Evolutionary conservation across 2,329 filamentous ascomycete genomes (phyloP), one percentile per base, ranked within the genome.

Genomic region (Cladophialophora yegresii): DNA sequence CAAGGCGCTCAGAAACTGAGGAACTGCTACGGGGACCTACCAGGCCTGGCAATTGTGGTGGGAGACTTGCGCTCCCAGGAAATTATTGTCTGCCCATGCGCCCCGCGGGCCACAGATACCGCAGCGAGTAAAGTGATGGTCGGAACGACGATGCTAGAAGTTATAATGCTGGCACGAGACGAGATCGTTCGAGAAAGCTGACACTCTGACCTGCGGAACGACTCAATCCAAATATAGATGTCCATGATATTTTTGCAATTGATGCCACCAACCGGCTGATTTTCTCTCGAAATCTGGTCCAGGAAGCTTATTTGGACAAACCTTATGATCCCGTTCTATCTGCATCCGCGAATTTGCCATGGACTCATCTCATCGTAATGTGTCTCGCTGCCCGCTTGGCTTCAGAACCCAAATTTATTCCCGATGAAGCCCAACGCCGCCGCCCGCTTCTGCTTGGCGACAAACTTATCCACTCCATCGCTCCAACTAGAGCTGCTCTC

Each of bases 401-500:
- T 61, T 71, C 70, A 80, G 54, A 80, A 72, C 3, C 78, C 78
- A 65, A 80, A 77, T 64, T 80, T 80, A 12, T 76, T 77, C 3
- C 76, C 76, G 62, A 80, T 67, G 23, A 70, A 79, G 1, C 92
- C 91, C 70, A 96, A 78, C 13, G 96, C 81, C 69, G 95, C 81
- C 68, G 91, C 93, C 75, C 87, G 86, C 84, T 98, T 98, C 81
- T 98, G 93, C 78, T 88, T 89, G 63, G 83, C 84, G 4, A 96
- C 88, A 76, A 86, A 97, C 76, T 96, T 97, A 72, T 86, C 89
- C 58, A 96, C 92, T 74, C 96, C 93, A 33, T 92, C 87, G 13
- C 92, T 89, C 87, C 92, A 98, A 20, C 87, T 89, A 61, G 87
- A 86, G 74, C 91, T 96, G 70, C 89, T 89, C 72, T 92, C 85